These are phyloP conservation scores for Penicillium paxilli DNA, from an alignment of 495 filamentous ascomycete genomes.

Conservation along the genomic window DNA sequence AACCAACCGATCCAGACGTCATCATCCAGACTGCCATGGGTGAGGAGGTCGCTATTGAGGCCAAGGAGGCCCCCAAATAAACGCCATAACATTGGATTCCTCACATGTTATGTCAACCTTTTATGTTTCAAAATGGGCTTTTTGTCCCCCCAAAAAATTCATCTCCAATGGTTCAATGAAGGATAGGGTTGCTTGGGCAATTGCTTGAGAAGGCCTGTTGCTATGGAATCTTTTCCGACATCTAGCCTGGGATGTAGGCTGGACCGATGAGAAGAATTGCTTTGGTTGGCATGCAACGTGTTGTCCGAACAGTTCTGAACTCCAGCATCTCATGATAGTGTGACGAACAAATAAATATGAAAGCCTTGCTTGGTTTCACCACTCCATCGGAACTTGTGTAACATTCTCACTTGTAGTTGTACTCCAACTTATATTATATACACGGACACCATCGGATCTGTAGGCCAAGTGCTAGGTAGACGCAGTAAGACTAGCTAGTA, in stretches of 20 bases:
- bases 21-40: conserved; percentile 93
- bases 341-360: conserved; percentile 45
- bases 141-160: conserved; percentile 22
- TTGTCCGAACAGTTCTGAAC: conserved; percentile 41
- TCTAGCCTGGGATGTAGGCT: conserved; percentile 43
- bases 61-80: conserved; percentile 77
- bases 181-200: conserved; percentile 33
- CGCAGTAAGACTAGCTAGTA: no score
- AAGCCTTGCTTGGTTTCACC: conserved; percentile 11
- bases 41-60: conserved; percentile 88
- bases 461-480: no score
- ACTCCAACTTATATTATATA: no score
- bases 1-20: conserved; percentile 58
- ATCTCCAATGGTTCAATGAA: conserved; percentile 33
- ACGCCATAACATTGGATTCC: conserved; percentile 25
- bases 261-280: conserved; percentile 37
- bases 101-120: conserved; percentile 34
- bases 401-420: no score
- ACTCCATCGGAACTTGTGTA: neutral
- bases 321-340: conserved; percentile 47
- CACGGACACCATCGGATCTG: no score
- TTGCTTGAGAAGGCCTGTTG: conserved; percentile 20
- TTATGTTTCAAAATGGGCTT: conserved; percentile 33
- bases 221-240: conserved; percentile 24
- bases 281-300: conserved; percentile 43